Evolutionary conservation across 2,329 filamentous ascomycete species (phyloP).

Genomic region (Chrysoporthe austroafricana): DNA sequence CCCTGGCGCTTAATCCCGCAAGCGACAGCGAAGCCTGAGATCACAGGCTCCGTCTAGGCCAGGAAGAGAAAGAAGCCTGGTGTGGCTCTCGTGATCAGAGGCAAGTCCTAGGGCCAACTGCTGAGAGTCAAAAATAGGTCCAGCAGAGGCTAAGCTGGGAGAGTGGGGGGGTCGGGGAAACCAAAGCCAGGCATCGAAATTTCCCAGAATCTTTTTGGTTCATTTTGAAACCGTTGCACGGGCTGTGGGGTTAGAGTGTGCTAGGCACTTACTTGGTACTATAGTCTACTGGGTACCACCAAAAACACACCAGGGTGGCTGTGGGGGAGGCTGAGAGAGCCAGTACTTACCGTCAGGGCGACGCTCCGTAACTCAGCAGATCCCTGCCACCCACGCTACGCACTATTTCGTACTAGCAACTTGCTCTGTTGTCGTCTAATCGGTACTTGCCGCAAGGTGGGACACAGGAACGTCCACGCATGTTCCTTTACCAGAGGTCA

Average conservation of each 20-base stretch:
- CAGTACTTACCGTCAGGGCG: background rate
- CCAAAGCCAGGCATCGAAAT: constrained; percentile 23
- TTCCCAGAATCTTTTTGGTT: constrained; percentile 23
- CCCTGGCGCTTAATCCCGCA: constrained; percentile 2
- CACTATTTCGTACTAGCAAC: background rate
- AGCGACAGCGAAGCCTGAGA: background rate
- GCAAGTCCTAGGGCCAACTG: constrained; percentile 1
- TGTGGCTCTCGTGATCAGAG: constrained; percentile 4
- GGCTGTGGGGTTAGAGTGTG: constrained; percentile 9
- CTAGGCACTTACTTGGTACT: background rate
- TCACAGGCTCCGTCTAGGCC: background rate
- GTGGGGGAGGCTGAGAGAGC: background rate
- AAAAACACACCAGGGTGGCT: constrained; percentile 1
- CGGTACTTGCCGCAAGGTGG: background rate
- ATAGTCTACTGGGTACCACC: background rate
- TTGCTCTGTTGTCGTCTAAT: background rate
- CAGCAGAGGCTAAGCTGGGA: background rate
- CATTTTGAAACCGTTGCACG: constrained; percentile 19
- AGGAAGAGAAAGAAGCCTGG: background rate
- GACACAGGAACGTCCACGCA: background rate
- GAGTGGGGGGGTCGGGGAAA: background rate
- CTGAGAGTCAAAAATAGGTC: constrained; percentile 17
- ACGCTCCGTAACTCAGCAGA: background rate
- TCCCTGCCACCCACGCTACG: background rate
- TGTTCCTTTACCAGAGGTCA: background rate